Percentiles rank a stretch among this genome's conserved stretches.
Conservation (phyloP, 1,284 basidiomycete genomes). For the Ceratobasidium sp. region DNA sequence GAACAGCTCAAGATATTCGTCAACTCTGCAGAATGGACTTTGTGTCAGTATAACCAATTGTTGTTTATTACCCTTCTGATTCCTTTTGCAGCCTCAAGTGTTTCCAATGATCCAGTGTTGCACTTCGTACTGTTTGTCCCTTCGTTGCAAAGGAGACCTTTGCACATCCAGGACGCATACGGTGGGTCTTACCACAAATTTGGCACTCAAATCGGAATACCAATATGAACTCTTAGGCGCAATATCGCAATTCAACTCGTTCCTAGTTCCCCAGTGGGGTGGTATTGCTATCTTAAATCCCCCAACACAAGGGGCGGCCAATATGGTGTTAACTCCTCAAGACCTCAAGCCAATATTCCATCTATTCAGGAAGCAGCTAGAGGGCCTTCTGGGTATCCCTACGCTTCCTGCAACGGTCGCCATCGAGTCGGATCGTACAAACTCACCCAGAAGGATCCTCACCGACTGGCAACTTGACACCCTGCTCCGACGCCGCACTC, state of each 20-base stretch:
- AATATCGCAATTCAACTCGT: conserved; percentile 68
- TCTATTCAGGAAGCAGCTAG: conserved; percentile 80
- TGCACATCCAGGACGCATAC: conserved; percentile 71
- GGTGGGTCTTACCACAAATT: conserved; percentile 58
- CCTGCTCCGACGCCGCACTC: conserved; percentile 74
- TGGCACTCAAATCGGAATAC: background rate
- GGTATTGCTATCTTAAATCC: conserved; percentile 86
- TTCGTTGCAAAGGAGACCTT: conserved; percentile 71
- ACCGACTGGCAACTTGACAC: conserved; percentile 84
- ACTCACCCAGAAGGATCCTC: conserved; percentile 52
- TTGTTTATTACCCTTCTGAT: conserved; percentile 26
- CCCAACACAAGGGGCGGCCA: conserved; percentile 53
- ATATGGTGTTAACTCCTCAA: conserved; percentile 48
- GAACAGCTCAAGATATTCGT: conserved; percentile 91
- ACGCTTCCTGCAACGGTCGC: conserved; percentile 63
- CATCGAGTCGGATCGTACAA: conserved; percentile 46
- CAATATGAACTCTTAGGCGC: conserved; percentile 54
- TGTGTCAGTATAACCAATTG: conserved; percentile 67
- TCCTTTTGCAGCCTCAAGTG: conserved; percentile 70
- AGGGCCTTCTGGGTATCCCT: conserved; percentile 81
- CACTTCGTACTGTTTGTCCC: conserved; percentile 95
- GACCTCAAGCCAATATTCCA: conserved; percentile 69
- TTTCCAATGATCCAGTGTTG: conserved; percentile 90
- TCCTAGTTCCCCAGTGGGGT: conserved; percentile 96
- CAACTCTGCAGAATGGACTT: conserved; percentile 94